phyloP scores from a whole-genome alignment of 805 yeast genomes.

The Myxozyma geophila region DNA sequence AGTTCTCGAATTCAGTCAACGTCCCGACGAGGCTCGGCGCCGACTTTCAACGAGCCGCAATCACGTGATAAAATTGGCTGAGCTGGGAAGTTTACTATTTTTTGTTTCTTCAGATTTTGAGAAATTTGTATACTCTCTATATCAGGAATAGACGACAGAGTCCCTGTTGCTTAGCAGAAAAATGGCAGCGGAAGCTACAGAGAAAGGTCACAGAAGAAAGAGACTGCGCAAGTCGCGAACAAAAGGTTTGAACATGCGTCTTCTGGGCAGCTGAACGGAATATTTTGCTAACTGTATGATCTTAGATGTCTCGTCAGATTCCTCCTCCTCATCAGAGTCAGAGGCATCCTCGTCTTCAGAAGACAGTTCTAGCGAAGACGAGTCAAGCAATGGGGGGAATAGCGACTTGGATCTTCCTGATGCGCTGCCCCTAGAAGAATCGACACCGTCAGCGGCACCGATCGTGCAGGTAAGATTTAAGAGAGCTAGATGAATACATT shows the following conservation, averaged over 20 bases:
- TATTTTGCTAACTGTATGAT: not conserved
- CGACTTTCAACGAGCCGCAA: not conserved
- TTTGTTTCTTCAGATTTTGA: not conserved
- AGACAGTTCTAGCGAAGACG: conserved; percentile 8
- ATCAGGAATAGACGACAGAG: too few species aligned
- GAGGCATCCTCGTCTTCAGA: not conserved
- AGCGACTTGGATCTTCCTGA: conserved; percentile 14
- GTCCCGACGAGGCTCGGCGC: too few species aligned
- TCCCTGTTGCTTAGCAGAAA: not conserved
- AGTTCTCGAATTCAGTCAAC: not conserved
- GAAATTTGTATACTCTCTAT: too few species aligned
- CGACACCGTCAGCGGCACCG: not conserved
- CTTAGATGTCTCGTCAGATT: not conserved
- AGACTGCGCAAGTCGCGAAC: conserved; percentile 34
- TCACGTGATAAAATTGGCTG: not conserved
- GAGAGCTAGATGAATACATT: not conserved
- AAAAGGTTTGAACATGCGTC: conserved; percentile 15
- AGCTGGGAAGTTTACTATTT: not conserved
- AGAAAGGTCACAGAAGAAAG: conserved; percentile 24
- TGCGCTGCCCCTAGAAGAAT: conserved; percentile 5
- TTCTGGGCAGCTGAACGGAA: not conserved
- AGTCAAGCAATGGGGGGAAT: conserved; percentile 1
- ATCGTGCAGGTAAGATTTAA: not conserved
- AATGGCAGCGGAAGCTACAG: not conserved
- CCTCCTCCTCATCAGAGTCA: conserved; percentile 23